Evolutionary conservation across 495 filamentous ascomycete genomes (phyloP).

Genomic region (Neurospora discreta): DNA sequence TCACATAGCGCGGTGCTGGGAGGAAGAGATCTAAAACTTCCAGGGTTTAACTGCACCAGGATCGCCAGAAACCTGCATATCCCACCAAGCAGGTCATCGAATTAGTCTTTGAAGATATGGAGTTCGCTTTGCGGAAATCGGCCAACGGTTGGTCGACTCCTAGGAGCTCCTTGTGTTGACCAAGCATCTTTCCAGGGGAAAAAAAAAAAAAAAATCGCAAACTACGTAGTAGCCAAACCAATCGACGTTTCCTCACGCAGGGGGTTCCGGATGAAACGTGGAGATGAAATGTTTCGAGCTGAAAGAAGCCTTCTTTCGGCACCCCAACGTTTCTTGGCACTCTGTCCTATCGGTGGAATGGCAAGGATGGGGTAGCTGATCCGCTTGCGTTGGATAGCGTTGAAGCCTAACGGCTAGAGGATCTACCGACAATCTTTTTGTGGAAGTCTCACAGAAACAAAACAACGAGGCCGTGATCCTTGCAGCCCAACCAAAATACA

Average conservation of each 20-base stretch:
- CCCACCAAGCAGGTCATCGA: neutral
- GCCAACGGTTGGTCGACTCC: neutral
- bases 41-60: neutral
- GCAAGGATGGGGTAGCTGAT: neutral
- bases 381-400: neutral
- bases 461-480: neutral
- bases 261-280: neutral
- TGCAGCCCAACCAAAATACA: neutral
- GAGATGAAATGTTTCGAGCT: neutral
- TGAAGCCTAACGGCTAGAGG: neutral
- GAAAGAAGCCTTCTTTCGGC: neutral
- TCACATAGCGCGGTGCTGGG: neutral
- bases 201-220: neutral
- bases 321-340: neutral
- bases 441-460: neutral
- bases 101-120: neutral
- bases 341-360: neutral
- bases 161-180: neutral
- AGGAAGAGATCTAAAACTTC: neutral
- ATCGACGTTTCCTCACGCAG: neutral
- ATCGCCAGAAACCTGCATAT: neutral
- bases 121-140: neutral
- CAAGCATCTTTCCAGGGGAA: neutral
- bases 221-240: neutral
- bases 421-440: neutral